phyloP scores from a whole-genome alignment of 2,329 filamentous ascomycete species.

The Colletotrichum aenigma region DNA sequence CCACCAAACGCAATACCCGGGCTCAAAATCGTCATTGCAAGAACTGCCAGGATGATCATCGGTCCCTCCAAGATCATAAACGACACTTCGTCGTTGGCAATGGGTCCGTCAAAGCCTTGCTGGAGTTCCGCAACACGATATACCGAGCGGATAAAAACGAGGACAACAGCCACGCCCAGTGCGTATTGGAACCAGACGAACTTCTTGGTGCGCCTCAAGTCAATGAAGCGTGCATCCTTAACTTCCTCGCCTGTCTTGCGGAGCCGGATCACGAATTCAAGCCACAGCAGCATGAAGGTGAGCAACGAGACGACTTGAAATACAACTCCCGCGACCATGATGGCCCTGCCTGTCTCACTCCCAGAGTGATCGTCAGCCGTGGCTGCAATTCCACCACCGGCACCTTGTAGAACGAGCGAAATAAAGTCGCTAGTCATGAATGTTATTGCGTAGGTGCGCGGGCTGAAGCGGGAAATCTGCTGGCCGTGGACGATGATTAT shows the following conservation, averaged over 20 bases:
- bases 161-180: slow-evolving; percentile 48
- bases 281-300: not conserved
- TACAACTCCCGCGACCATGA: not conserved
- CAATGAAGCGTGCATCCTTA: not conserved
- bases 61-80: slow-evolving; percentile 52
- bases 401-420: slow-evolving; percentile 60
- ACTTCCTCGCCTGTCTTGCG: slow-evolving; percentile 22
- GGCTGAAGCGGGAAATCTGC: not conserved
- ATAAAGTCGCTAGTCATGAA: slow-evolving; percentile 63
- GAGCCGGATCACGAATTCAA: not conserved
- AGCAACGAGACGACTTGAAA: not conserved
- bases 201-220: not conserved
- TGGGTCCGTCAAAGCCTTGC: slow-evolving; percentile 54
- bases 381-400: slow-evolving; percentile 45
- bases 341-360: not conserved
- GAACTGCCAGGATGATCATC: slow-evolving; percentile 34
- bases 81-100: slow-evolving; percentile 49
- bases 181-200: not conserved
- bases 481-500: slow-evolving; percentile 6
- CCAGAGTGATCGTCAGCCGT: slow-evolving; percentile 41
- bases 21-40: slow-evolving; percentile 32
- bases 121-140: slow-evolving; percentile 64
- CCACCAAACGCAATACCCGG: slow-evolving; percentile 26
- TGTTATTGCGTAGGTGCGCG: slow-evolving; percentile 53
- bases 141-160: slow-evolving; percentile 59